Percentiles rank a stretch among this genome's conserved stretches.
Evolutionary conservation across 1,284 basidiomycete genomes (phyloP).

Genomic region (Abortiporus biennis): DNA sequence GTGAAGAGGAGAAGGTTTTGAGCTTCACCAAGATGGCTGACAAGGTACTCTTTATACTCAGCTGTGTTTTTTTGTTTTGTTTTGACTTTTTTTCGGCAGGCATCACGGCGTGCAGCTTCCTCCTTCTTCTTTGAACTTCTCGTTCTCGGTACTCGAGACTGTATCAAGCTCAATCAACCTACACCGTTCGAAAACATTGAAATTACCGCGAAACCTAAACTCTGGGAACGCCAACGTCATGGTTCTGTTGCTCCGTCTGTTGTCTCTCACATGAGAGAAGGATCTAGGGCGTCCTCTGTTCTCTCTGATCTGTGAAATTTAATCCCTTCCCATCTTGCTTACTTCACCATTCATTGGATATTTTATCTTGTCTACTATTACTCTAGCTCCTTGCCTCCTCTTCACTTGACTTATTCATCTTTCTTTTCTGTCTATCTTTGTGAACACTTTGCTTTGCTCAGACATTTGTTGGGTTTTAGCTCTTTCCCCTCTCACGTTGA

Average conservation of each 20-base stretch:
- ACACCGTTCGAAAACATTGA: slow-evolving; percentile 83
- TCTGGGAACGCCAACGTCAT: slow-evolving; percentile 72
- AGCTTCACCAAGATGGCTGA: slow-evolving; percentile 72
- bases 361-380: too few species aligned
- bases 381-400: too few species aligned
- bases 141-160: slow-evolving; percentile 89
- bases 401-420: too few species aligned
- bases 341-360: too few species aligned
- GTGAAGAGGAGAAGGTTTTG: slow-evolving; percentile 50
- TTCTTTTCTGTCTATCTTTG: too few species aligned
- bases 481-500: too few species aligned
- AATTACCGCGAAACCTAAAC: slow-evolving; percentile 74
- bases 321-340: too few species aligned
- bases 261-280: slow-evolving; percentile 12
- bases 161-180: slow-evolving; percentile 74
- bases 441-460: too few species aligned
- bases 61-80: slow-evolving; percentile 6
- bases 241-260: slow-evolving; percentile 37
- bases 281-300: slow-evolving; percentile 27
- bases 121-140: slow-evolving; percentile 98
- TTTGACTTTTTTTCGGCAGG: slow-evolving; percentile 35
- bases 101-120: slow-evolving; percentile 85
- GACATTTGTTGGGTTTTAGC: too few species aligned
- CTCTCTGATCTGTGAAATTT: too few species aligned
- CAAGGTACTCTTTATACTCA: slow-evolving; percentile 48